phyloP scores from a whole-genome alignment of 129 eudicot genomes.

The Helianthus annuus region DNA sequence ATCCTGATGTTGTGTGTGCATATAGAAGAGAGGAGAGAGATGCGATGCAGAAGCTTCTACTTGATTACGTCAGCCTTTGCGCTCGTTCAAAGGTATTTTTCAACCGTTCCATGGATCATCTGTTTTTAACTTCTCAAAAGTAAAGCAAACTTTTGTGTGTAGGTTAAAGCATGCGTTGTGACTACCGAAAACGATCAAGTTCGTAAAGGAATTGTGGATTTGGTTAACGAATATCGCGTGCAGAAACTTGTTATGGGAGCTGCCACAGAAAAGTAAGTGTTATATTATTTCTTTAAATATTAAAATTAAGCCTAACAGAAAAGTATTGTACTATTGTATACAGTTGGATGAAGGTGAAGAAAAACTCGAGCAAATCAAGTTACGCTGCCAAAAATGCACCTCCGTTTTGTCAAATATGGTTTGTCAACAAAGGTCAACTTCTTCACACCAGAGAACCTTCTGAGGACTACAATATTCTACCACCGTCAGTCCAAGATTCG shows the following conservation, averaged over 20 bases:
- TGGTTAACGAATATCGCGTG: constrained; percentile 46
- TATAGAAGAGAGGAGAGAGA: constrained; percentile 66
- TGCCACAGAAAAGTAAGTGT: constrained; percentile 54
- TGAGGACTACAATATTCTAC: constrained; percentile 27
- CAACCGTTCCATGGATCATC: not conserved
- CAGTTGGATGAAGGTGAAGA: constrained; percentile 69
- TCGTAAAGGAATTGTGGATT: constrained; percentile 62
- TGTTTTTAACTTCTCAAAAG: not conserved
- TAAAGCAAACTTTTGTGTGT: constrained; percentile 20
- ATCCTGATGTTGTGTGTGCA: constrained; percentile 60
- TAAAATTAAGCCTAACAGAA: not conserved
- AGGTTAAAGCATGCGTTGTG: constrained; percentile 60
- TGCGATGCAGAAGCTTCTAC: constrained; percentile 50
- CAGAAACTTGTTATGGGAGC: constrained; percentile 83
- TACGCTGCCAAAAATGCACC: constrained; percentile 64
- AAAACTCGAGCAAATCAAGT: constrained; percentile 57
- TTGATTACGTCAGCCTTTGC: constrained; percentile 56
- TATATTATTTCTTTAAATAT: not conserved
- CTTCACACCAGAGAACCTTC: constrained; percentile 61
- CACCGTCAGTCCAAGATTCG: constrained; percentile 31
- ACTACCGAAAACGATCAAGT: constrained; percentile 61
- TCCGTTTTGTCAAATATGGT: constrained; percentile 66
- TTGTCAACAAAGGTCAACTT: constrained; percentile 64
- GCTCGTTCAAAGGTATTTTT: constrained; percentile 48
- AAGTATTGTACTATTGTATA: constrained; percentile 7